Conservation (phyloP, 352 stramenopile species). For the Achlya hypogyna region DNA sequence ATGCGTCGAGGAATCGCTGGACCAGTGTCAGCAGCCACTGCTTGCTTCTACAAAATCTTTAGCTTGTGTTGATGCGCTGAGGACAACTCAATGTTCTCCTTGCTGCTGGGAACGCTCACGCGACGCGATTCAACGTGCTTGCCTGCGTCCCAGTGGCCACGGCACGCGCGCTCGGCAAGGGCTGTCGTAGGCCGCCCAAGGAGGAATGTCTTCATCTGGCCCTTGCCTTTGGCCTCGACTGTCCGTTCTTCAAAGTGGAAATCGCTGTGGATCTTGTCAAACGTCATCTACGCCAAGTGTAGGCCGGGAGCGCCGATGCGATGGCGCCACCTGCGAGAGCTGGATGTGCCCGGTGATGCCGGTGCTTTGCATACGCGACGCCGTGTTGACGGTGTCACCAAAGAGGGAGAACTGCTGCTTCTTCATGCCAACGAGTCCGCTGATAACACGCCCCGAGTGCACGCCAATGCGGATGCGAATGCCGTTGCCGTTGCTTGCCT, state of each 20-base stretch:
- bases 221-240: constrained; percentile 83
- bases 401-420: constrained; percentile 92
- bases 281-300: constrained; percentile 32
- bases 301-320: not conserved
- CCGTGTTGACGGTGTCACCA: constrained; percentile 88
- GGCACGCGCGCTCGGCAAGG: constrained; percentile 41
- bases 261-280: constrained; percentile 65
- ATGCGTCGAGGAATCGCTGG: not conserved
- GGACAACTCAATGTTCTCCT: not conserved
- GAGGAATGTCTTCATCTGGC: constrained; percentile 74
- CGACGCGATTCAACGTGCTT: not conserved
- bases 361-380: constrained; percentile 85
- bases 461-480: constrained; percentile 88
- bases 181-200: constrained; percentile 62
- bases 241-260: constrained; percentile 73
- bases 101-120: not conserved
- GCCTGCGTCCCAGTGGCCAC: constrained; percentile 21
- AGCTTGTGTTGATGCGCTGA: not conserved
- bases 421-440: constrained; percentile 82
- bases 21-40: not conserved
- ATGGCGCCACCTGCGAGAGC: constrained; percentile 38
- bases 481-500: constrained; percentile 62
- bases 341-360: constrained; percentile 70
- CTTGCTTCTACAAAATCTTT: not conserved
- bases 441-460: constrained; percentile 84